phyloP scores from a whole-genome alignment of 176 grass and related monocot genomes.

The Aegilops tauschii region DNA sequence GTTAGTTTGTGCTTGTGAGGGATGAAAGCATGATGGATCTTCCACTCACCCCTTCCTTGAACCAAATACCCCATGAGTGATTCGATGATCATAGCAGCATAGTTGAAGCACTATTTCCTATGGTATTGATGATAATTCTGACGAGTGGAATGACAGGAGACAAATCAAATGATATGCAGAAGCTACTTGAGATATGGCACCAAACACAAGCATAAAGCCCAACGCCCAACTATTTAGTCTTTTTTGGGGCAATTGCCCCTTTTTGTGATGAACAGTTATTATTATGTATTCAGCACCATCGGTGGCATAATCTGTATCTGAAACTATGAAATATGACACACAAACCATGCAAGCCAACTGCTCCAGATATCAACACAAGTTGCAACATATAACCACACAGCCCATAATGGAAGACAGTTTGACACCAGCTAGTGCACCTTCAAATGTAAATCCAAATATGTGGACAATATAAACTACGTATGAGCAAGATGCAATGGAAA shows the following conservation, averaged over 20 bases:
- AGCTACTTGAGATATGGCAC: not conserved
- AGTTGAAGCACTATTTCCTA: not conserved
- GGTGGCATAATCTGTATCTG: not conserved
- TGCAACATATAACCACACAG: not conserved
- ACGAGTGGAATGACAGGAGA: not conserved
- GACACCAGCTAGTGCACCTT: not conserved
- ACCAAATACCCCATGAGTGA: not conserved
- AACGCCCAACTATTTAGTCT: not conserved
- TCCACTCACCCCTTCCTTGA: not conserved
- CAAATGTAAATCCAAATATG: conserved; percentile 3
- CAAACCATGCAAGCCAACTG: not conserved
- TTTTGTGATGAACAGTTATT: not conserved
- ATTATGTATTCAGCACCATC: not conserved
- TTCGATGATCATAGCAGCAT: not conserved
- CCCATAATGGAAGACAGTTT: not conserved
- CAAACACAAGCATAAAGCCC: not conserved
- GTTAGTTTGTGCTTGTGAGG: not conserved
- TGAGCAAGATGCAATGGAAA: not conserved
- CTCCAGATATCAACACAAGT: not conserved
- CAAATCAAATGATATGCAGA: not conserved
- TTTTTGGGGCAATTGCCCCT: not conserved
- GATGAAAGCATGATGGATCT: not conserved
- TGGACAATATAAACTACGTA: not conserved
- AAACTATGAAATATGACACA: not conserved
- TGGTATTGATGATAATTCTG: not conserved